Evolutionary conservation across 495 filamentous ascomycete genomes (phyloP), one percentile per base, ranked within the genome.

Genomic region (Chaetomium tenue): DNA sequence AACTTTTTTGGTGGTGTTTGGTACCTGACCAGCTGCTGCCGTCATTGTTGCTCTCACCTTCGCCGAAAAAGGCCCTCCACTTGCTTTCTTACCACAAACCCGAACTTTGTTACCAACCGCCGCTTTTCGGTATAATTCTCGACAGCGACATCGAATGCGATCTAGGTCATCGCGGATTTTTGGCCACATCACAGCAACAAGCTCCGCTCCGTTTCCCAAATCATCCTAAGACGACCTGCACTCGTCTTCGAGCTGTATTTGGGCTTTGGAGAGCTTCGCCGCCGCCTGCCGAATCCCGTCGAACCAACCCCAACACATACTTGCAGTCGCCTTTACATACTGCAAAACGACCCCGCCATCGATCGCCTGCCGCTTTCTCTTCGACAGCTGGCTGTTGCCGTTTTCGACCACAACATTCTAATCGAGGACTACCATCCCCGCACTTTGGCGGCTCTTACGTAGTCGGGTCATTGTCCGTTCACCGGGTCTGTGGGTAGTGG

Each of bases 401-500:
- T 28, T 39, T 18, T 33, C 20, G 23, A 55, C 52, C 52, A 44
- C 39, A 56, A 51, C 48, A 30, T 48, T 52, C 16, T 26, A 22
- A 61, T 42, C 44, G 40, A 37, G 46, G 50, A 59, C 63, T 63
- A 61, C 60, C 26, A 55, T 33, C 60, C 62, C 62, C 47, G 66
- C 67, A 66, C 68, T 50, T 60, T 64, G 75, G 71, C 74, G 63
- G 33, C 63, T 67, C 68, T 53, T 61, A 58, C 67, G 65, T 67
- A 64, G 76, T 68, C 63, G 76, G 74, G 73, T 72, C 78, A 72
- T 74, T 72, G 73, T 75, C 68, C 71, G 57, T 66, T 70, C 60
- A 57, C 70, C 70, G 69, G 68, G 72, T 37, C 9, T 73, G 67
- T 67, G 68, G 71, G 78, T 75, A 75, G 78, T 77, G 79, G 80